These are phyloP conservation scores for Lepiota brunneoincarnata DNA, from an alignment of 768 basidiomycete genomes.

Conservation along the genomic window DNA sequence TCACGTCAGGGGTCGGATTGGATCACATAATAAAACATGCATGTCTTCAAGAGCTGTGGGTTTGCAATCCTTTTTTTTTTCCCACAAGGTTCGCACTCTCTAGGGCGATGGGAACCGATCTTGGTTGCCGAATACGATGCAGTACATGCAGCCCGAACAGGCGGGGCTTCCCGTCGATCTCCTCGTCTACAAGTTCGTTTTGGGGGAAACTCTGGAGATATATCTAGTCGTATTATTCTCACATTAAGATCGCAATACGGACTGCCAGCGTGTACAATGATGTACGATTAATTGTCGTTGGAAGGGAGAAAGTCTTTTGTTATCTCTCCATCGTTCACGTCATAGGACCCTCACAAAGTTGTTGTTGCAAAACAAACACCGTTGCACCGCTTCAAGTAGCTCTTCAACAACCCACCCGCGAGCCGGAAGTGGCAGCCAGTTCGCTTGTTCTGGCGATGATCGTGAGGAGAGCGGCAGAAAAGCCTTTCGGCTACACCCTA, in stretches of 20 bases:
- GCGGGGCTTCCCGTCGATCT: too few relatives aligned
- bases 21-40: too few relatives aligned
- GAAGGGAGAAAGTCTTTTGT: not conserved
- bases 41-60: too few relatives aligned
- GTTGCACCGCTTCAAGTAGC: slow-evolving; percentile 59
- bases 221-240: not conserved
- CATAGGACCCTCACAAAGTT: slow-evolving; percentile 56
- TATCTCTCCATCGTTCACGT: not conserved
- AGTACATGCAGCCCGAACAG: too few relatives aligned
- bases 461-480: slow-evolving; percentile 56
- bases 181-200: not conserved
- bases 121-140: too few relatives aligned
- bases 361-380: slow-evolving; percentile 73
- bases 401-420: slow-evolving; percentile 65
- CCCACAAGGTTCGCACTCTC: too few relatives aligned
- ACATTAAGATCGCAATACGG: not conserved
- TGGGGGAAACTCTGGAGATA: not conserved
- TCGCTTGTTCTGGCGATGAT: slow-evolving; percentile 26
- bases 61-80: too few relatives aligned
- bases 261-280: not conserved
- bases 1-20: too few relatives aligned
- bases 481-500: slow-evolving; percentile 80
- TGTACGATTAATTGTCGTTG: not conserved
- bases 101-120: too few relatives aligned
- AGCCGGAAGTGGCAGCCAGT: slow-evolving; percentile 45